These are phyloP conservation scores for Aspergillus mulundensis DNA, from an alignment of 495 filamentous ascomycete genomes.

Conservation along the genomic window DNA sequence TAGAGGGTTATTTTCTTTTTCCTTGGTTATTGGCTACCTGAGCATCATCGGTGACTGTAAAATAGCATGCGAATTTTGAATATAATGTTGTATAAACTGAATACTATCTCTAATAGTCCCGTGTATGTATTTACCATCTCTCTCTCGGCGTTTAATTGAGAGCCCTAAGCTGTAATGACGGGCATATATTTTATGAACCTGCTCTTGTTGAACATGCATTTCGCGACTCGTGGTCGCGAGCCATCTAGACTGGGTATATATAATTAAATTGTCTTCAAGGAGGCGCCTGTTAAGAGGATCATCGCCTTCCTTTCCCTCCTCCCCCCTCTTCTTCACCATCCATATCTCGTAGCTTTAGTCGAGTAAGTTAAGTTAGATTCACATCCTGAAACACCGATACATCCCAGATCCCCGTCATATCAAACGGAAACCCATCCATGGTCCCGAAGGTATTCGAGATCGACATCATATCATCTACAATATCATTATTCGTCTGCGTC, in stretches of 20 bases:
- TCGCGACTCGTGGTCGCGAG: background rate
- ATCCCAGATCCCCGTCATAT: constrained; percentile 52
- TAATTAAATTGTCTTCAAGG: background rate
- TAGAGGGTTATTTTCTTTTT: constrained; percentile 18
- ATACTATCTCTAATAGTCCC: constrained; percentile 13
- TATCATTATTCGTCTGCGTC: constrained; percentile 48
- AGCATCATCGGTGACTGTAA: constrained; percentile 36
- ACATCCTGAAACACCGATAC: constrained; percentile 47
- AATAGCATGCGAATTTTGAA: constrained; percentile 36
- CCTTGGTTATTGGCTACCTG: constrained; percentile 10
- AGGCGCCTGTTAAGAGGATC: background rate
- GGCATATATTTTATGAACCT: no score
- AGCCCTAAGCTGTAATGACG: no score
- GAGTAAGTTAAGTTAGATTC: constrained; percentile 28
- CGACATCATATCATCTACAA: constrained; percentile 51
- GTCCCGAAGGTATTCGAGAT: constrained; percentile 48
- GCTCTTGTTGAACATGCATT: constrained; percentile 6
- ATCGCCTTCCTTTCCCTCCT: background rate
- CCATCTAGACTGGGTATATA: constrained; percentile 4
- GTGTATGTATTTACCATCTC: no score
- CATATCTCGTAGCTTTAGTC: background rate
- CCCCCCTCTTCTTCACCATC: background rate
- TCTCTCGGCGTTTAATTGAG: no score
- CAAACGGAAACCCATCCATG: constrained; percentile 49
- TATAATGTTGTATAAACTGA: constrained; percentile 40